phyloP scores from a whole-genome alignment of 2,329 filamentous ascomycete genomes.

The Byssoonygena ceratinophila region DNA sequence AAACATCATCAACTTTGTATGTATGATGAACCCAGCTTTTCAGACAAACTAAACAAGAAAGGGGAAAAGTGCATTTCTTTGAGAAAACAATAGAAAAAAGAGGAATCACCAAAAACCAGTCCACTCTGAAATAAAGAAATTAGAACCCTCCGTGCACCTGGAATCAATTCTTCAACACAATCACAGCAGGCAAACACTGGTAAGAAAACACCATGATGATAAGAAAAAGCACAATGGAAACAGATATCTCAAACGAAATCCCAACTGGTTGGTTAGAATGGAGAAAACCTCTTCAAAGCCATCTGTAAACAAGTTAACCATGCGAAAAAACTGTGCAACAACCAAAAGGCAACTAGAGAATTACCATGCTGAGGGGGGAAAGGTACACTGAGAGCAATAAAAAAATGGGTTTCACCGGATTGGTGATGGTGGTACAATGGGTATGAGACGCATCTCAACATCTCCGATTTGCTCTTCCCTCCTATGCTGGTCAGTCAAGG shows the following conservation, averaged over 20 bases:
- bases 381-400: slow-evolving; percentile 10
- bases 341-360: not conserved
- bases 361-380: not conserved
- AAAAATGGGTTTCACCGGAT: not conserved
- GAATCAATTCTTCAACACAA: slow-evolving; percentile 2
- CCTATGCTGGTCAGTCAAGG: not conserved
- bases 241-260: slow-evolving; percentile 2
- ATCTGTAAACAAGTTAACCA: slow-evolving; percentile 3
- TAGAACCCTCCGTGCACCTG: not conserved
- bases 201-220: slow-evolving; percentile 2
- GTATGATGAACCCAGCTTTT: slow-evolving; percentile 2
- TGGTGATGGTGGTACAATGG: slow-evolving; percentile 5
- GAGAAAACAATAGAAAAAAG: not conserved
- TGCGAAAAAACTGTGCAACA: slow-evolving; percentile 1
- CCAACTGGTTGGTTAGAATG: not conserved
- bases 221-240: not conserved
- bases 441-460: not conserved
- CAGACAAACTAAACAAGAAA: not conserved
- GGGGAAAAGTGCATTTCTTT: not conserved
- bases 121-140: not conserved
- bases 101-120: slow-evolving; percentile 5
- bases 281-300: slow-evolving; percentile 6
- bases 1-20: not conserved
- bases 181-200: slow-evolving; percentile 1
- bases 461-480: not conserved